phyloP scores from a whole-genome alignment of 2,329 filamentous ascomycete species.

The Fusarium sacchari region DNA sequence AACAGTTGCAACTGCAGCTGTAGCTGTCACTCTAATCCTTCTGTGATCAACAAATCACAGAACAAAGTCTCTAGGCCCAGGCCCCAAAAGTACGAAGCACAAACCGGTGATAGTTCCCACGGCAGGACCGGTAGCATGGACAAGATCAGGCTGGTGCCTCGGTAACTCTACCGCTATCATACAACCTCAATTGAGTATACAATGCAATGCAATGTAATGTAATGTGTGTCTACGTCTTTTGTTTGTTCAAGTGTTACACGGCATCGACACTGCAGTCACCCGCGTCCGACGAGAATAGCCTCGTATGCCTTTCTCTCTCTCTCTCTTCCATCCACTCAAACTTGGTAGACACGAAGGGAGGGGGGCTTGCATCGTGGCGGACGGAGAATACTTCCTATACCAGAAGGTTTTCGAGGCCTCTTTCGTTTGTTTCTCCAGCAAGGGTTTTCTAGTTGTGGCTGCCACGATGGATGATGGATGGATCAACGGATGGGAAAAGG shows the following conservation, averaged over 20 bases:
- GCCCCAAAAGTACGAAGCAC: slow-evolving; percentile 22
- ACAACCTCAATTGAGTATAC: slow-evolving; percentile 1
- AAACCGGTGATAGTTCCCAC: slow-evolving; percentile 34
- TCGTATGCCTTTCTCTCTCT: slow-evolving; percentile 45
- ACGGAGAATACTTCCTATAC: slow-evolving; percentile 11
- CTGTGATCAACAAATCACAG: slow-evolving; percentile 4
- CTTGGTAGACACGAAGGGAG: slow-evolving; percentile 9
- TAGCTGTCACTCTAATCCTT: neutral
- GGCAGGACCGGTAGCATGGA: slow-evolving; percentile 40
- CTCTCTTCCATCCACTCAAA: neutral
- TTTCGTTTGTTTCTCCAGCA: slow-evolving; percentile 2
- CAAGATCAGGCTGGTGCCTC: slow-evolving; percentile 40
- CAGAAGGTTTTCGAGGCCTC: slow-evolving; percentile 4
- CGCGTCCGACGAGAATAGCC: slow-evolving; percentile 50
- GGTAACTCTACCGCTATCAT: neutral
- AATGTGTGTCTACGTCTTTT: neutral
- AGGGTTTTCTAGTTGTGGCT: slow-evolving; percentile 6
- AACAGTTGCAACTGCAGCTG: neutral
- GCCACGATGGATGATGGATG: slow-evolving; percentile 9
- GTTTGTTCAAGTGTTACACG: slow-evolving; percentile 41
- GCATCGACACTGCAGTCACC: slow-evolving; percentile 42
- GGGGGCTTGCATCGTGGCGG: slow-evolving; percentile 19
- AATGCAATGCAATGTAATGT: neutral
- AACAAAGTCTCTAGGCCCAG: neutral
- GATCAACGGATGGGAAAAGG: neutral